Percentiles rank a stretch among this genome's conserved stretches.
phyloP scores from a whole-genome alignment of 441 rosid species.

The Brassica hybrid region DNA sequence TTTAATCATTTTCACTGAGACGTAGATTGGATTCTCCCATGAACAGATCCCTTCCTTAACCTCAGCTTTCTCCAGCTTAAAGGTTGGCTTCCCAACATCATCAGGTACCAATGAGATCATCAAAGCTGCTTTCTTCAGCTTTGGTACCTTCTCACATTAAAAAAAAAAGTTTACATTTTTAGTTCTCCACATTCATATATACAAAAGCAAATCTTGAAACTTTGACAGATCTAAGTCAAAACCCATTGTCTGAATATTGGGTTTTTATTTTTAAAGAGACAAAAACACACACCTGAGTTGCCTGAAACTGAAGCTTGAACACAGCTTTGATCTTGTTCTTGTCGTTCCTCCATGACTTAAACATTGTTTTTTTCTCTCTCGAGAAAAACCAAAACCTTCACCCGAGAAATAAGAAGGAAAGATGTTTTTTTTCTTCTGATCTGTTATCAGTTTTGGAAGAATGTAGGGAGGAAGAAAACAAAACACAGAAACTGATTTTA shows the following conservation, averaged over 20 bases:
- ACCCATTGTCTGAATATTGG: constrained; percentile 28
- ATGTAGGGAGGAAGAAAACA: constrained; percentile 38
- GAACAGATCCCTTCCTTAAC: constrained; percentile 65
- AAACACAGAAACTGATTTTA: constrained; percentile 43
- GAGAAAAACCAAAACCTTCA: constrained; percentile 42
- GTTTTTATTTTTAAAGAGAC: constrained; percentile 21
- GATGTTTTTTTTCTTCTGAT: constrained; percentile 29
- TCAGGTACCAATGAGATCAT: constrained; percentile 74
- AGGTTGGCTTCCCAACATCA: constrained; percentile 68
- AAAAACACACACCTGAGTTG: constrained; percentile 66
- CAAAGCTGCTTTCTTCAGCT: constrained; percentile 64
- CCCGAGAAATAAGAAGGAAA: constrained; percentile 18
- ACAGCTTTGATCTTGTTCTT: constrained; percentile 89
- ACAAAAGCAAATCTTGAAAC: constrained; percentile 29
- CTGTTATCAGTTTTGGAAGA: constrained; percentile 28
- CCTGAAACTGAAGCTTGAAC: constrained; percentile 93
- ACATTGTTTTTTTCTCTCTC: constrained; percentile 60
- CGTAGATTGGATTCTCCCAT: constrained; percentile 74
- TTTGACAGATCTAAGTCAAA: constrained; percentile 30
- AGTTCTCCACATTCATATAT: neutral
- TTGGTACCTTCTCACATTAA: constrained; percentile 58
- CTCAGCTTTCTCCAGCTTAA: constrained; percentile 63
- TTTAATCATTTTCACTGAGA: constrained; percentile 54
- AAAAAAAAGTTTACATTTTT: constrained; percentile 42
- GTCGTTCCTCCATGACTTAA: constrained; percentile 93